Conservation (phyloP, 768 basidiomycete genomes). For the Auriscalpium vulgare region DNA sequence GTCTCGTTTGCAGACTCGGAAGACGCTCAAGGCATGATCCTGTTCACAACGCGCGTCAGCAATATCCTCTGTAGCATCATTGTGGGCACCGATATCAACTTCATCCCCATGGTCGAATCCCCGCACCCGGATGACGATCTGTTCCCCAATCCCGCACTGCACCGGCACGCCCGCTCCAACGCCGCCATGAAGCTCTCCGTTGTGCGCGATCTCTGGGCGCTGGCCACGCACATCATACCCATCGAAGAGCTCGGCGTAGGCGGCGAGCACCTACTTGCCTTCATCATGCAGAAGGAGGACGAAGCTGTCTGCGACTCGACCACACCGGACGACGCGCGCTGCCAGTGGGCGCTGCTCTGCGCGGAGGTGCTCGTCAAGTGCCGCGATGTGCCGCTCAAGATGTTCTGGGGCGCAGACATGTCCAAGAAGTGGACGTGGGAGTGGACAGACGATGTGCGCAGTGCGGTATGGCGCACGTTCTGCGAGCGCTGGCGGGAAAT, state of each 20-base stretch:
- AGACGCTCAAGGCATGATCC: slow-evolving; percentile 25
- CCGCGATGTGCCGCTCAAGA: slow-evolving; percentile 38
- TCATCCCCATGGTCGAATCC: slow-evolving; percentile 6
- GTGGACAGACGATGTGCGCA: slow-evolving; percentile 37
- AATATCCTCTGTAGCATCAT: slow-evolving; percentile 9
- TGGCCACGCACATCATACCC: slow-evolving; percentile 36
- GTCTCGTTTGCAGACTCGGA: slow-evolving; percentile 28
- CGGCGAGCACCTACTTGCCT: slow-evolving; percentile 34
- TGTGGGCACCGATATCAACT: slow-evolving; percentile 6
- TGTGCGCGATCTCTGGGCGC: slow-evolving; percentile 50
- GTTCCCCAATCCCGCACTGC: background rate
- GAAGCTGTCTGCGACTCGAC: slow-evolving; percentile 37
- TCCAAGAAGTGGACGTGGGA: slow-evolving; percentile 20
- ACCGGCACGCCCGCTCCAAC: slow-evolving; percentile 27
- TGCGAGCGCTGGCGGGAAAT: slow-evolving; percentile 47
- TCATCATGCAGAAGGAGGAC: slow-evolving; percentile 40
- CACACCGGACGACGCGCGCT: slow-evolving; percentile 35
- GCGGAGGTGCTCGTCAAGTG: slow-evolving; percentile 44
- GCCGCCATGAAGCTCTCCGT: slow-evolving; percentile 49
- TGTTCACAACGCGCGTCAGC: slow-evolving; percentile 13
- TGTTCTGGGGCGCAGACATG: slow-evolving; percentile 21
- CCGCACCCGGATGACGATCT: background rate
- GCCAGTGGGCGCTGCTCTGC: slow-evolving; percentile 54
- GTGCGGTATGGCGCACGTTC: slow-evolving; percentile 50
- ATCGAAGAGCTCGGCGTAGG: slow-evolving; percentile 34